phyloP scores from a whole-genome alignment of 164 flowering plant genomes.

The Saururus chinensis region DNA sequence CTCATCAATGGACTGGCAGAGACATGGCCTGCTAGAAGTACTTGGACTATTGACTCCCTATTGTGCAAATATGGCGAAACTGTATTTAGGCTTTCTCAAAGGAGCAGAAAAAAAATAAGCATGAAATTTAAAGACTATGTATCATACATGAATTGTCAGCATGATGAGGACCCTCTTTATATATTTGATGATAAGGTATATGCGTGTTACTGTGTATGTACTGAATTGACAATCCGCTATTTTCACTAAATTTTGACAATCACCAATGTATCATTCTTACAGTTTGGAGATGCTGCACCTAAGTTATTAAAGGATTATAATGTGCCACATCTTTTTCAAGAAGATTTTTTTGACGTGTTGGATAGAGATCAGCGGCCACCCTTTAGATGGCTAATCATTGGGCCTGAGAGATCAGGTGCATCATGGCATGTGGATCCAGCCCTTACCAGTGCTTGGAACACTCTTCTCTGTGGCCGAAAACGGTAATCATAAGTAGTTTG shows the following conservation, averaged over 20 bases:
- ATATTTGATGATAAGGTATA: constrained; percentile 85
- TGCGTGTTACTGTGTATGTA: background rate
- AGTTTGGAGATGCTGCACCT: constrained; percentile 93
- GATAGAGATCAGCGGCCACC: constrained; percentile 69
- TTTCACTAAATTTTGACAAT: background rate
- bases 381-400: constrained; percentile 91
- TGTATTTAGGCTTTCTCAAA: constrained; percentile 72
- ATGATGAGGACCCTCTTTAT: constrained; percentile 96
- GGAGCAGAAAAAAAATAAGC: constrained; percentile 45
- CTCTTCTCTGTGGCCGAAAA: constrained; percentile 86
- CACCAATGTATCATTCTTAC: constrained; percentile 5
- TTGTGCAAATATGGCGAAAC: constrained; percentile 57
- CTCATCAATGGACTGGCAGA: constrained; percentile 65
- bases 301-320: constrained; percentile 68
- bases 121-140: constrained; percentile 88
- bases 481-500: constrained; percentile 33
- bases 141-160: constrained; percentile 69
- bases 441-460: constrained; percentile 99
- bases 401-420: constrained; percentile 98
- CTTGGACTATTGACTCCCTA: constrained; percentile 65
- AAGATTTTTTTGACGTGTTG: constrained; percentile 76
- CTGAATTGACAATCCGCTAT: too few relatives aligned
- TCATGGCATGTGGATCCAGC: constrained; percentile 99
- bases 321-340: constrained; percentile 81
- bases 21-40: constrained; percentile 72